Evolutionary conservation across 2,329 filamentous ascomycete genomes (phyloP).

Genomic region (Trichoderma cornu-damae): DNA sequence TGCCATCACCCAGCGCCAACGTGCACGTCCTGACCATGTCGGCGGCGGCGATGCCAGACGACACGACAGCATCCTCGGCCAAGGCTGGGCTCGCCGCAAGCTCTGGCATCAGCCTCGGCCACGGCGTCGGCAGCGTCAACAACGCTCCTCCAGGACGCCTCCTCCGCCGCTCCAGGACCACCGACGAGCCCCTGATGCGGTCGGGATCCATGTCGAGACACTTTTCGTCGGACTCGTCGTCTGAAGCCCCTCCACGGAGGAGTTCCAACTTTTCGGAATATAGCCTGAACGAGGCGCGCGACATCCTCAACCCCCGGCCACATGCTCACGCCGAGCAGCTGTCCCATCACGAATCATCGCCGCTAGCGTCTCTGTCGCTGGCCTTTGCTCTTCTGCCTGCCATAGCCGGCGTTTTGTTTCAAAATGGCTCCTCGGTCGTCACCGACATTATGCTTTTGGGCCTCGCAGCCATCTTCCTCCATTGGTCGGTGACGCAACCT

Average conservation of each 20-base stretch:
- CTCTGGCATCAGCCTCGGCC: constrained; percentile 14
- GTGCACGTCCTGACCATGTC: constrained; percentile 10
- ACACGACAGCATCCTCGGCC: constrained; percentile 14
- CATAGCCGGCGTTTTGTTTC: constrained; percentile 76
- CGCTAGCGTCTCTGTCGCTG: constrained; percentile 76
- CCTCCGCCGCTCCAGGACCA: constrained; percentile 39
- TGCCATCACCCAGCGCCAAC: constrained; percentile 8
- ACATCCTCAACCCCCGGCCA: constrained; percentile 54
- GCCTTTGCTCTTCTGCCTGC: constrained; percentile 81
- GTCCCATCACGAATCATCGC: constrained; percentile 50
- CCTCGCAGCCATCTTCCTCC: constrained; percentile 78
- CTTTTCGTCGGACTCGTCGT: constrained; percentile 28
- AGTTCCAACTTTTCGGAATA: constrained; percentile 76
- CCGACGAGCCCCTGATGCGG: constrained; percentile 33
- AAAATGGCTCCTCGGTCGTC: constrained; percentile 75
- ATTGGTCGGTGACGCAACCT: constrained; percentile 86
- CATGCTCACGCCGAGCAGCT: constrained; percentile 34
- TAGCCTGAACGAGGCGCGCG: constrained; percentile 63
- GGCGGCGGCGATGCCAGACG: constrained; percentile 21
- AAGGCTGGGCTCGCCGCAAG: constrained; percentile 10
- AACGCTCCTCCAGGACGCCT: constrained; percentile 31
- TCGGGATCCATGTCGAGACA: constrained; percentile 19
- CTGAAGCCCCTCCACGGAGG: constrained; percentile 48
- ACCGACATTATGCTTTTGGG: constrained; percentile 80
- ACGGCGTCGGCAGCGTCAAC: background rate